Percentiles rank a stretch among this genome's conserved stretches.
Conservation (phyloP, 805 yeast genomes). For the Kuraishia floccosa region DNA sequence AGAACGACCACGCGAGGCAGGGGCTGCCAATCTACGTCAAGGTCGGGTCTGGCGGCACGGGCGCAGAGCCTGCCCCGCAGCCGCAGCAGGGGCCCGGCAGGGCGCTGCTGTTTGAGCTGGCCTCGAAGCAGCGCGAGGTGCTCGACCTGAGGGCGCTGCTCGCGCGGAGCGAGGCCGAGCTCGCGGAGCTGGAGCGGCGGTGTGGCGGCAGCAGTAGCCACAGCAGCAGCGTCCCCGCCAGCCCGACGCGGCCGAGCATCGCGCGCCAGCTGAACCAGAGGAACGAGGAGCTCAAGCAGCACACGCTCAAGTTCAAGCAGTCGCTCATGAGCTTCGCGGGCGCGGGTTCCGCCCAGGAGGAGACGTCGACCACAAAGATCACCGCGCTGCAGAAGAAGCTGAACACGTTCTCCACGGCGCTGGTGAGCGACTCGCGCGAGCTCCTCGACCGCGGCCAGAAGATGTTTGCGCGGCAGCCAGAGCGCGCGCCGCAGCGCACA, state of each 20-base stretch:
- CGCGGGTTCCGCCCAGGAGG: no score
- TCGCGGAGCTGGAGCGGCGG: constrained; percentile 19
- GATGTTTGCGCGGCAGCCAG: no score
- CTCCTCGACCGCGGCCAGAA: no score
- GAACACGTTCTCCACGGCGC: no score
- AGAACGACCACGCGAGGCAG: constrained; percentile 3
- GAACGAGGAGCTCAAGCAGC: background rate
- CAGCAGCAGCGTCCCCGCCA: background rate
- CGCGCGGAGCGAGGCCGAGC: constrained; percentile 24
- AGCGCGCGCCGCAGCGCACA: no score
- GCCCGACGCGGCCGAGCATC: no score
- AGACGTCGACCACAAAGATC: no score
- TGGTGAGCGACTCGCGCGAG: no score
- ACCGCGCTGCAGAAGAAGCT: no score
- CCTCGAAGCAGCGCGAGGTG: constrained; percentile 43
- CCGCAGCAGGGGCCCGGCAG: constrained; percentile 2
- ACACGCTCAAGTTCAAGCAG: background rate
- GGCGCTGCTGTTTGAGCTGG: constrained; percentile 23
- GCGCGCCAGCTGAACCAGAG: no score
- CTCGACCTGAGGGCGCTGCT: constrained; percentile 35
- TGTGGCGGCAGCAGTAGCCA: constrained; percentile 8
- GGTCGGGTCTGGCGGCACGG: no score
- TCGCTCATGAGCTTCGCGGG: background rate
- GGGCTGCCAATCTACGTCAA: constrained; percentile 26
- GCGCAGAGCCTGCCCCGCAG: no score